A percentile compares a stretch with the other conserved stretches of the same genome.
Evolutionary conservation across 75 land plant species (phyloP).

Genomic region (Picea glauca): DNA sequence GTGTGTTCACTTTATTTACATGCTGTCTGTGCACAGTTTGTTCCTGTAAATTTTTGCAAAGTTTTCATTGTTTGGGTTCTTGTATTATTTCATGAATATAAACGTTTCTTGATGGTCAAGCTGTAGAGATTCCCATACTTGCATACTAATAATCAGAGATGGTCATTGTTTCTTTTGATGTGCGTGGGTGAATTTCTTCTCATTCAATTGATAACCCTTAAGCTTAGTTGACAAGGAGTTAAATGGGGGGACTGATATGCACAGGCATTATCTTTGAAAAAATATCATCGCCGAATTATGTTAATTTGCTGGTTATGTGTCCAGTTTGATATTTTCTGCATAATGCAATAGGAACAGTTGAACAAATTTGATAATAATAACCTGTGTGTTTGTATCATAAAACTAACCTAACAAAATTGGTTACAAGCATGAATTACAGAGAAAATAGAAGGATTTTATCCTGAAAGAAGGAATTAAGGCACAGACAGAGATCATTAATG

Average conservation of each 20-base stretch:
- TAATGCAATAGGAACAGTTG: too few relatives aligned
- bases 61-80: background rate
- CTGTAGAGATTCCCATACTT: background rate
- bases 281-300: background rate
- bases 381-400: too few relatives aligned
- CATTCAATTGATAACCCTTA: background rate
- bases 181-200: background rate
- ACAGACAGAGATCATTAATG: background rate
- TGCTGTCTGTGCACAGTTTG: background rate
- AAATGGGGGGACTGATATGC: background rate
- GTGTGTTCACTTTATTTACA: slow-evolving; percentile 23
- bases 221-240: background rate
- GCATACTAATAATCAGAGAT: background rate
- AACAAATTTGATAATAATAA: too few relatives aligned
- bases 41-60: background rate
- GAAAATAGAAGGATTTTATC: background rate
- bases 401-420: background rate
- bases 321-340: background rate
- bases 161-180: background rate
- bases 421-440: background rate
- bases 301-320: background rate
- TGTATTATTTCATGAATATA: background rate
- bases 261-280: too few relatives aligned
- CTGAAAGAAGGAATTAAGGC: background rate
- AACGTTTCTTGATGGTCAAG: background rate